Conservation (phyloP, 2,329 filamentous ascomycete species). For the Lachnum nothofagi region DNA sequence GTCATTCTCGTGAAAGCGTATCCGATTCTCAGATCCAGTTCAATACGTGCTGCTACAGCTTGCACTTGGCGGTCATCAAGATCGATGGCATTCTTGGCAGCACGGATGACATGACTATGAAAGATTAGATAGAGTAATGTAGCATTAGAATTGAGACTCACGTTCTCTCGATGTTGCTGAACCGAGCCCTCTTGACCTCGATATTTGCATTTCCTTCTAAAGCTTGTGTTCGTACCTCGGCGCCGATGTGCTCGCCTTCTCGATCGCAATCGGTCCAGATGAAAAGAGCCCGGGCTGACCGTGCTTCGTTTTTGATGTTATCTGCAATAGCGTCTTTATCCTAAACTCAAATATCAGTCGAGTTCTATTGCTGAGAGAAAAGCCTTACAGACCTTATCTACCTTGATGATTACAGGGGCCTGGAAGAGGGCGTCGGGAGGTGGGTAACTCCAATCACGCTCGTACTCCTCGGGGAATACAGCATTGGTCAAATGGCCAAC, state of each 20-base stretch:
- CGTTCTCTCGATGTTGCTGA: slow-evolving; percentile 94
- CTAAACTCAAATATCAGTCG: slow-evolving; percentile 37
- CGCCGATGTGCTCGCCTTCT: slow-evolving; percentile 93
- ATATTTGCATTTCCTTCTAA: slow-evolving; percentile 66
- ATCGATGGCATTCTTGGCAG: slow-evolving; percentile 69
- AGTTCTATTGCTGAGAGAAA: slow-evolving; percentile 16
- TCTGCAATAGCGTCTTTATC: slow-evolving; percentile 75
- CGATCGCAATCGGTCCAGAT: slow-evolving; percentile 99
- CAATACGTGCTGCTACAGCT: slow-evolving; percentile 82
- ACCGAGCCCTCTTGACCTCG: slow-evolving; percentile 77
- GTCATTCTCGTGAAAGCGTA: slow-evolving; percentile 88
- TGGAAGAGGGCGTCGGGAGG: slow-evolving; percentile 75
- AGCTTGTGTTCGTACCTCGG: slow-evolving; percentile 81
- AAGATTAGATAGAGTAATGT: slow-evolving; percentile 3
- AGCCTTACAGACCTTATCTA: slow-evolving; percentile 54
- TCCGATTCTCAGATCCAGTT: slow-evolving; percentile 87
- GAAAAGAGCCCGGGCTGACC: slow-evolving; percentile 67
- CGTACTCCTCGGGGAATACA: slow-evolving; percentile 68
- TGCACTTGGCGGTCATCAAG: slow-evolving; percentile 83
- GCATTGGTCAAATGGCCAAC: slow-evolving; percentile 78
- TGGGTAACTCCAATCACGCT: slow-evolving; percentile 72
- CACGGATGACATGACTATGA: slow-evolving; percentile 73
- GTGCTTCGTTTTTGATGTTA: slow-evolving; percentile 79
- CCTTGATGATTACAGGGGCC: slow-evolving; percentile 64
- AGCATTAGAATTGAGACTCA: slow-evolving; percentile 38